A percentile compares a stretch with the other conserved stretches of the same genome.
Evolutionary conservation across 2,329 filamentous ascomycete genomes (phyloP).

Genomic region (Ploettnerulaceae sp.): DNA sequence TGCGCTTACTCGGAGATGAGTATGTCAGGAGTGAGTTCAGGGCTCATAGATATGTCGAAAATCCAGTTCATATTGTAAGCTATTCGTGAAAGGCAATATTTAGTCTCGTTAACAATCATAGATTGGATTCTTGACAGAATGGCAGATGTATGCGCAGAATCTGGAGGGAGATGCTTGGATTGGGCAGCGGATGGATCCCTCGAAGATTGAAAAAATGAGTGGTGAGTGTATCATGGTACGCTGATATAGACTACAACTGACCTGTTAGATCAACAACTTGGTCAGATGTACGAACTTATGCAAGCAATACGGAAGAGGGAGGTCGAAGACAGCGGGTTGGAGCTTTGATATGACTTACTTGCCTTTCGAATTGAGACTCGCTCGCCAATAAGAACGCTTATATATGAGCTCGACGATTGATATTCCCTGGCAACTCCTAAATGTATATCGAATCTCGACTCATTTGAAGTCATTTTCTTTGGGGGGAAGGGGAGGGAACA

Average conservation of each 20-base stretch:
- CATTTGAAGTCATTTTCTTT: no score
- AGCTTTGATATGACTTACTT: background rate
- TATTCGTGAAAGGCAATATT: background rate
- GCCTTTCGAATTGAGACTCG: no score
- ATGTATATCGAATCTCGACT: no score
- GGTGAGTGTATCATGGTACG: constrained; percentile 49
- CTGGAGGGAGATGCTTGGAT: constrained; percentile 83
- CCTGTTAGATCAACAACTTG: constrained; percentile 76
- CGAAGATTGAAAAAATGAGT: constrained; percentile 89
- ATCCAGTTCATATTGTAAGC: constrained; percentile 82
- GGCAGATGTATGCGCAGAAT: constrained; percentile 92
- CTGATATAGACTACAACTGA: background rate
- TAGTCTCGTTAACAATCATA: constrained; percentile 37
- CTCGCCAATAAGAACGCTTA: no score
- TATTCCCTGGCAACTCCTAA: no score
- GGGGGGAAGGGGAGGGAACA: no score
- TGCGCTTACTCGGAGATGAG: constrained; percentile 80
- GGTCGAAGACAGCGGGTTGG: constrained; percentile 19
- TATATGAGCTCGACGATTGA: no score
- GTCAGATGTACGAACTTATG: constrained; percentile 93
- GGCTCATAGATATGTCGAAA: constrained; percentile 77
- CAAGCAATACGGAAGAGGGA: constrained; percentile 58
- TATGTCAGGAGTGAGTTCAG: constrained; percentile 93
- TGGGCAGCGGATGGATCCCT: constrained; percentile 76
- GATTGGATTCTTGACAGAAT: constrained; percentile 95